Conservation (phyloP, 306 rosid species). For the Hippophae rhamnoides region DNA sequence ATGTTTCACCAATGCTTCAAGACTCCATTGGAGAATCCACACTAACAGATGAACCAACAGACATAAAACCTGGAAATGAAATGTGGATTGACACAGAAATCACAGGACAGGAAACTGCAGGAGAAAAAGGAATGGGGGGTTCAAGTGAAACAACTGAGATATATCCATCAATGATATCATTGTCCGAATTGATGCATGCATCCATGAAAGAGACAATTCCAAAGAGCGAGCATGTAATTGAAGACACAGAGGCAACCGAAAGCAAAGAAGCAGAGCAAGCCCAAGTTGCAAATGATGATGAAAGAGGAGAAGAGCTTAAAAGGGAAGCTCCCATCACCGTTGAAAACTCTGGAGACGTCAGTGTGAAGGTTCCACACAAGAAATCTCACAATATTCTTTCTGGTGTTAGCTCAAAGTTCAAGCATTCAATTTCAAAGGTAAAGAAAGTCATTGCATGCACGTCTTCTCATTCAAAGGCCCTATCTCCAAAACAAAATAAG, state of each 20-base stretch:
- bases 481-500: conserved; percentile 13
- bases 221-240: background rate
- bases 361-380: conserved; percentile 35
- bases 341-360: conserved; percentile 29
- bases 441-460: conserved; percentile 60
- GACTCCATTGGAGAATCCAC: conserved; percentile 13
- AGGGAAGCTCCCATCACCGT: conserved; percentile 25
- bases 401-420: conserved; percentile 61
- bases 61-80: conserved; percentile 7
- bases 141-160: conserved; percentile 13
- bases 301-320: conserved; percentile 13
- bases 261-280: conserved; percentile 24
- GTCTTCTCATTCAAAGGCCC: conserved; percentile 46
- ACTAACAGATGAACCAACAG: conserved; percentile 1
- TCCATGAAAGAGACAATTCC: conserved; percentile 9
- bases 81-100: conserved; percentile 9
- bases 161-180: conserved; percentile 1
- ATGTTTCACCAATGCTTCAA: conserved; percentile 1
- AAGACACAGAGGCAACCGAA: conserved; percentile 10
- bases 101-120: conserved; percentile 13
- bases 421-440: conserved; percentile 69
- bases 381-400: conserved; percentile 52
- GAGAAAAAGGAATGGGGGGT: conserved; percentile 2
- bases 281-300: conserved; percentile 11
- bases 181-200: conserved; percentile 12